Evolutionary conservation across 1,139 yeast species (phyloP).

Genomic region (Pichia cactophila): DNA sequence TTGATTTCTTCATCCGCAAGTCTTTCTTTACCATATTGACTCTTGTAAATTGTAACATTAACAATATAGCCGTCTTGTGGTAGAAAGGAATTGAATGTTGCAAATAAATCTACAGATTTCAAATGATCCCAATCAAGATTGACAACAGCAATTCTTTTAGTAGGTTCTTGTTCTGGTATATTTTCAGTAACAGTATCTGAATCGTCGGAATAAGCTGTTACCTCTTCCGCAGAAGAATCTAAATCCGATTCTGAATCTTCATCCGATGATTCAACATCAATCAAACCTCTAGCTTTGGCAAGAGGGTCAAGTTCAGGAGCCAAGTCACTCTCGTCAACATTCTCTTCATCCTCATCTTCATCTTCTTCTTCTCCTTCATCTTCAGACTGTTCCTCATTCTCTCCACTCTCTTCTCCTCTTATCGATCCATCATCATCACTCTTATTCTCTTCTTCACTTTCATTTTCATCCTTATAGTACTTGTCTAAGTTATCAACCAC

Average conservation of each 20-base stretch:
- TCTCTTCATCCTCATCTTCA: conserved; percentile 46
- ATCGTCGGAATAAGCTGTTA: conserved; percentile 14
- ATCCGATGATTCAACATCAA: conserved; percentile 28
- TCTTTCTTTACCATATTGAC: conserved; percentile 89
- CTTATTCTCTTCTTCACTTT: conserved; percentile 28
- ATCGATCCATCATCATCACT: conserved; percentile 10
- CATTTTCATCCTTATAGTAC: conserved; percentile 49
- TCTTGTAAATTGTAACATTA: conserved; percentile 75
- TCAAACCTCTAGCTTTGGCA: conserved; percentile 54
- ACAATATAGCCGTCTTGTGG: conserved; percentile 67
- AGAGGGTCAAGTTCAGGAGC: conserved; percentile 35
- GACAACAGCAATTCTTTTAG: conserved; percentile 78
- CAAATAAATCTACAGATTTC: conserved; percentile 78
- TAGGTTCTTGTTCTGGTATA: conserved; percentile 83
- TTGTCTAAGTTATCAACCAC: conserved; percentile 37
- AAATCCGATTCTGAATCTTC: conserved; percentile 29
- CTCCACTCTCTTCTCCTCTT: not conserved
- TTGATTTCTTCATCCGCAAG: conserved; percentile 84
- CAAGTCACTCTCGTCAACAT: conserved; percentile 26
- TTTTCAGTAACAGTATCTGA: conserved; percentile 39
- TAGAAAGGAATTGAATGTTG: conserved; percentile 80
- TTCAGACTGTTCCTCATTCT: conserved; percentile 10
- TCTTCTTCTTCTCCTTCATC: conserved; percentile 38
- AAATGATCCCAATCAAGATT: conserved; percentile 97
- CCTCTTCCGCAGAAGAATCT: conserved; percentile 27